Percentiles rank a stretch among this genome's conserved stretches.
Evolutionary conservation across 1,284 basidiomycete species (phyloP).

Genomic region (Puccinia triticina): DNA sequence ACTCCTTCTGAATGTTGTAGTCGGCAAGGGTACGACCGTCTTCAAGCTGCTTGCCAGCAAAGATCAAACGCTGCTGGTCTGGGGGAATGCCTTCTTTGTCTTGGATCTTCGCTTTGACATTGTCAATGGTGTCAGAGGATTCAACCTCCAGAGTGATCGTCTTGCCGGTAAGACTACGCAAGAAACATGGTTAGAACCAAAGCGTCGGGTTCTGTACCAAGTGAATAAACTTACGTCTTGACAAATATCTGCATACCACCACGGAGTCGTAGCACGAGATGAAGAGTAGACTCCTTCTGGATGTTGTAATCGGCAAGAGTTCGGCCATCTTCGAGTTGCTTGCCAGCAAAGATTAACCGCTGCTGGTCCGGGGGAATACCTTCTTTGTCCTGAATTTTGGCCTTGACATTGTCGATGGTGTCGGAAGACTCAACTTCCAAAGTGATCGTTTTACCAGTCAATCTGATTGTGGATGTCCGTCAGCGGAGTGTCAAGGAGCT

Average conservation of each 20-base stretch:
- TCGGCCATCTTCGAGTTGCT: constrained; percentile 62
- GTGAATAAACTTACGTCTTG: constrained; percentile 53
- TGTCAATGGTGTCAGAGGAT: too few relatives aligned
- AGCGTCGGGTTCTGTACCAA: not conserved
- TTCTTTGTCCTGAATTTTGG: constrained; percentile 67
- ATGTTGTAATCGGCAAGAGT: constrained; percentile 79
- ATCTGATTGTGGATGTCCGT: not conserved
- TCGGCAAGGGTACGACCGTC: constrained; percentile 64
- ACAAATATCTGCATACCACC: constrained; percentile 66
- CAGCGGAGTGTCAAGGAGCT: not conserved
- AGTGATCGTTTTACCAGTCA: constrained; percentile 63
- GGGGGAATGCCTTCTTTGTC: too few relatives aligned
- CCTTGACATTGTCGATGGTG: constrained; percentile 69
- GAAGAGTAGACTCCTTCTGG: constrained; percentile 93
- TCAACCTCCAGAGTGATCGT: constrained; percentile 62
- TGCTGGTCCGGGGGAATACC: constrained; percentile 71
- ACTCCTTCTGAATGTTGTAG: constrained; percentile 96
- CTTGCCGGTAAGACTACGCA: constrained; percentile 55
- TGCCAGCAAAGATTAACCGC: constrained; percentile 63
- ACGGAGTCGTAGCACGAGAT: constrained; percentile 85
- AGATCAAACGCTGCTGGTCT: constrained; percentile 62
- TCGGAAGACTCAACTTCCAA: constrained; percentile 67
- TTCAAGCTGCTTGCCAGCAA: constrained; percentile 63
- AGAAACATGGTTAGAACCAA: constrained; percentile 50
- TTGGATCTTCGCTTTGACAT: too few relatives aligned